Evolutionary conservation across 345 rosid genomes (phyloP), one percentile per base, ranked within the genome.

Genomic region (Raphanus raphanistrum): DNA sequence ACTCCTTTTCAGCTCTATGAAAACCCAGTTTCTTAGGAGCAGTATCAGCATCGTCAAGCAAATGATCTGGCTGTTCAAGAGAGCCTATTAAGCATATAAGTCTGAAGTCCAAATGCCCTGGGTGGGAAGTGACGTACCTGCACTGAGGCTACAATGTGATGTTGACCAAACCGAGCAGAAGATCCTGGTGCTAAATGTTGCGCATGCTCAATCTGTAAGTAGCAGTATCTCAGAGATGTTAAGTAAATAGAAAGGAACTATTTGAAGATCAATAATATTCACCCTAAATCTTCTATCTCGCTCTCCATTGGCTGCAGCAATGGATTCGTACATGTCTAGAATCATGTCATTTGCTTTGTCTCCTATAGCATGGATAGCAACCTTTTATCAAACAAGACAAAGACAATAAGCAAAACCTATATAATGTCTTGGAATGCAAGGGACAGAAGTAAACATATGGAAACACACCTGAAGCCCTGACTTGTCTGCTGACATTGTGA

Each of bases 311-410:
- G 82, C 79, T 43, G 84, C 85, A 66, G 79, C 85, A 33, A 87
- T 87, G 0, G 88, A 84, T 74, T 88, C 80, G 38, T 89, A 89
- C 78, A 89, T 82, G 73, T 90, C 91, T 60, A 92, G 87, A 62
- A 90, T 70, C 83, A 88, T 66, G 83, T 90, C 93, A 78, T 88
- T 94, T 63, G 97, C 97, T 84, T 68, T 92, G 82, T 92, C 97
- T 35, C 98, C 98, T 71, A 90, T 90, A 72, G 98, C 97, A 86
- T 94, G 98, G 78, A 94, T 83, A 50, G 97, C 90, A 74, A 92
- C 97, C 97, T 94, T 94, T 85, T 64, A 81, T 72, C 71, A 77
- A 12, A 29, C 8, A 79, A 21, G 21, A 21, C 21, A 21, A 21
- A 31, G 15, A 15, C 15, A 0, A 73, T 1, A 16, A 66, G 48